Base-by-base conservation (phyloP, 1,284 basidiomycete species). In the Schizophyllum amplum region DNA sequence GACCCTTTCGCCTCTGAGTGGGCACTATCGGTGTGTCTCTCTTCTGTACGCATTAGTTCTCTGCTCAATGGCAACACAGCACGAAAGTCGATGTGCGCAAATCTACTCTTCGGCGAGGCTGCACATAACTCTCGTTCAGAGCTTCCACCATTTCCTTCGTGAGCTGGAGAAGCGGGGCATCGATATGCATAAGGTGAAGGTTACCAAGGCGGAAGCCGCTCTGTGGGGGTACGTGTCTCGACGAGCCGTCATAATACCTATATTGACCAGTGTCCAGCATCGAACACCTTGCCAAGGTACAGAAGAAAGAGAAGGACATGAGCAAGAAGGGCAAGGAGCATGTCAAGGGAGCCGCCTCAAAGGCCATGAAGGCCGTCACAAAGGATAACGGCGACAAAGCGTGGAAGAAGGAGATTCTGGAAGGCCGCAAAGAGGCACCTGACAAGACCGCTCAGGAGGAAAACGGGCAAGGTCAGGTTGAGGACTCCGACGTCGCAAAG, bases 1-100 rank as follows among this genome's bases (percentile, higher is more conserved):
- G 57, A 83, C 76, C 1, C 69, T 90, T 1, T 84, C 81, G 1
- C 87, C 87, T 0, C 70, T 87, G 1, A 84, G 82, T 5, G 86
- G 86, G 0, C 86, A 88, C 63, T 90, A 89, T 66, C 72, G 80
- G 27, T 33, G 13, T 13, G 27, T 5, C 27, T 33, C 27, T 6
- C 27, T 5, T 13, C 13, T 13, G 27, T 13, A 13, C 5, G 5
- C 6, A 5, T 33, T 13, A 13, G 13, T 5, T 33, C 5, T 33
- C 5, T 6, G 27, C 27, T 33, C 6, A 33, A 5, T 6, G 5
- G 6, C 6, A 5, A 13, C 13, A 33, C 13, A 33, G 27, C 54
- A 81, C 81, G 27, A 76, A 77, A 1, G 75, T 78, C 57, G 72
- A 77, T 57, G 81, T 78, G 59, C 61, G 75, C 46, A 5, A 4